A percentile compares a stretch with the other conserved stretches of the same genome.
These are phyloP conservation scores for Psidium guajava DNA, from an alignment of 345 rosid species.

Conservation along the genomic window DNA sequence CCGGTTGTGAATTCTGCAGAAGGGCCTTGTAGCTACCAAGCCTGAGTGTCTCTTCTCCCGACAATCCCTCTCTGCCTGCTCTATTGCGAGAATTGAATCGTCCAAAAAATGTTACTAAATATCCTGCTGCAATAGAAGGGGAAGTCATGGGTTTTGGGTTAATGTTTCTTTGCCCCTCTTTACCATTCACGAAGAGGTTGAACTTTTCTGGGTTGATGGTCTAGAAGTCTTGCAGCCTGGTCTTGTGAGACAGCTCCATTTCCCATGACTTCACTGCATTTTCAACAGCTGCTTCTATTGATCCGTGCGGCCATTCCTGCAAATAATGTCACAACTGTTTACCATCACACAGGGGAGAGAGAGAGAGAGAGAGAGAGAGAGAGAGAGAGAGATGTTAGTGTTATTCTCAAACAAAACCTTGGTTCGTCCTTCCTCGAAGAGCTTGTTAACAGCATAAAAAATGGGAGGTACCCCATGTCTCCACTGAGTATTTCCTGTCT, in stretches of 20 bases:
- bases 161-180: not conserved
- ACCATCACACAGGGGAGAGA: not conserved
- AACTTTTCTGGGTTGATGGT: slow-evolving; percentile 62
- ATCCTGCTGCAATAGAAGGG: not conserved
- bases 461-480: slow-evolving; percentile 14
- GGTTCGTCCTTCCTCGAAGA: slow-evolving; percentile 20
- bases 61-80: slow-evolving; percentile 55
- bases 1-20: slow-evolving; percentile 44
- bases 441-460: slow-evolving; percentile 13
- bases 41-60: slow-evolving; percentile 55
- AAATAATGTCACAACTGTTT: not conserved
- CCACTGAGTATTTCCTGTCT: slow-evolving; percentile 7
- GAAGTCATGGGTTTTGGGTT: not conserved
- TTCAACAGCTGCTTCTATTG: slow-evolving; percentile 69
- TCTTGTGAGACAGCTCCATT: slow-evolving; percentile 75
- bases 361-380: not conserved
- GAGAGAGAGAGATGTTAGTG: not conserved
- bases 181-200: slow-evolving; percentile 71
- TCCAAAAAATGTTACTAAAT: not conserved
- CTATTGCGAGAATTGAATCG: not conserved
- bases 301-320: slow-evolving; percentile 74
- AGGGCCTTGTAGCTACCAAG: slow-evolving; percentile 68
- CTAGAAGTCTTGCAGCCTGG: slow-evolving; percentile 54
- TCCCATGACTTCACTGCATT: slow-evolving; percentile 86
- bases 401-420: slow-evolving; percentile 2